Evolutionary conservation across 345 rosid genomes (phyloP).

Genomic region (Camelina hispida): DNA sequence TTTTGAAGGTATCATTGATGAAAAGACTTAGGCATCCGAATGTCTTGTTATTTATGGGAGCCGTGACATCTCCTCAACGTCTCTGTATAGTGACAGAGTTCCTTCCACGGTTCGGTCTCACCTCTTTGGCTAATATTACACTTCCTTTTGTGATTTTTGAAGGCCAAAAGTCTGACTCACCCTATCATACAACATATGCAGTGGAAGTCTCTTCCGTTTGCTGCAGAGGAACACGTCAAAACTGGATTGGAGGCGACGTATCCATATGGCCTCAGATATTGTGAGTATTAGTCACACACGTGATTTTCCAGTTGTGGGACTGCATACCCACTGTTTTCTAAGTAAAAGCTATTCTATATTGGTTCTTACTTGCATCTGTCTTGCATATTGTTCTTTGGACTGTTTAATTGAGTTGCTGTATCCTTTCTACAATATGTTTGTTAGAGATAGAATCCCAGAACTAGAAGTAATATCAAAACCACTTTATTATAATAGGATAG

Average conservation of each 20-base stretch:
- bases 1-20: slow-evolving; percentile 80
- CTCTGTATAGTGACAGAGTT: slow-evolving; percentile 98
- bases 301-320: slow-evolving; percentile 7
- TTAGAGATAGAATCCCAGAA: too few relatives aligned
- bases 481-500: too few relatives aligned
- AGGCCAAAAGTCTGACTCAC: slow-evolving; percentile 27
- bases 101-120: slow-evolving; percentile 83
- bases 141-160: slow-evolving; percentile 4
- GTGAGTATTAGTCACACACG: slow-evolving; percentile 53
- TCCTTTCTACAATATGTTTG: slow-evolving; percentile 19
- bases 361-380: slow-evolving; percentile 11
- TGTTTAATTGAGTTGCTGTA: not conserved
- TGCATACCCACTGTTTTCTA: slow-evolving; percentile 7
- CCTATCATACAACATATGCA: slow-evolving; percentile 47
- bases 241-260: slow-evolving; percentile 88
- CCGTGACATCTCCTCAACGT: slow-evolving; percentile 89
- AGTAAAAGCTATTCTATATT: slow-evolving; percentile 12
- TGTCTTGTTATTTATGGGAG: slow-evolving; percentile 94
- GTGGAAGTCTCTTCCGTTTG: slow-evolving; percentile 93
- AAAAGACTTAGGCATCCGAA: slow-evolving; percentile 95
- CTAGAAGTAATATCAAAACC: too few relatives aligned
- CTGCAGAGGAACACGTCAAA: slow-evolving; percentile 81
- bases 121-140: slow-evolving; percentile 25
- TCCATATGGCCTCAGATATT: slow-evolving; percentile 86
- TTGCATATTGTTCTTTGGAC: not conserved